phyloP scores from a whole-genome alignment of 768 basidiomycete genomes.

The Boletus edulis region DNA sequence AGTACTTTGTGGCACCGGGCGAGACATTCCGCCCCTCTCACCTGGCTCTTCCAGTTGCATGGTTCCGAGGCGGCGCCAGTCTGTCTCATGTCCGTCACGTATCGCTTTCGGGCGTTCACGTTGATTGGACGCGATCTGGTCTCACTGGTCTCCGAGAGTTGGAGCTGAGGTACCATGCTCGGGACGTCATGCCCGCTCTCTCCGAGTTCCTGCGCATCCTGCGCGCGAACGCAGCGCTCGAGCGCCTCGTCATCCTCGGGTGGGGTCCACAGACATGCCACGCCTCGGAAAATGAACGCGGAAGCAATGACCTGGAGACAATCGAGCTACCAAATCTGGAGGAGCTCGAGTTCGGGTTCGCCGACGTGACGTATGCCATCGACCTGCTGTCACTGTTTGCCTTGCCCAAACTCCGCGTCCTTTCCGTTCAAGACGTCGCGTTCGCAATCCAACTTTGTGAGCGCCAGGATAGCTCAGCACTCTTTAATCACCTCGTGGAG shows the following conservation, averaged over 20 bases:
- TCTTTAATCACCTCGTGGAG: slow-evolving; percentile 36
- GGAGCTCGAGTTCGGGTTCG: slow-evolving; percentile 42
- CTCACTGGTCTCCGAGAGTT: slow-evolving; percentile 44
- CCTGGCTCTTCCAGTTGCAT: slow-evolving; percentile 38
- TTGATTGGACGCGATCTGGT: slow-evolving; percentile 47
- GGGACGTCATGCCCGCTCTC: slow-evolving; percentile 53
- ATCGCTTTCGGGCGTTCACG: slow-evolving; percentile 54
- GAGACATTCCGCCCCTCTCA: slow-evolving; percentile 43
- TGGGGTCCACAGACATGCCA: slow-evolving; percentile 45
- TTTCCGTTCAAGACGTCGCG: slow-evolving; percentile 49
- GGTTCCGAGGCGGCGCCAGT: slow-evolving; percentile 38
- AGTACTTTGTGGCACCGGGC: slow-evolving; percentile 47
- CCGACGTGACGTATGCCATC: slow-evolving; percentile 39
- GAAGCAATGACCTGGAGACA: neutral
- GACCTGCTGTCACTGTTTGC: slow-evolving; percentile 38
- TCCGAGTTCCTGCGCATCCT: slow-evolving; percentile 45
- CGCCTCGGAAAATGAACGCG: neutral
- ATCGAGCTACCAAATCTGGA: slow-evolving; percentile 33
- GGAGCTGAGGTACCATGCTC: slow-evolving; percentile 55
- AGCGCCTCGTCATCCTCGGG: slow-evolving; percentile 47
- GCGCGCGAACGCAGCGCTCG: slow-evolving; percentile 36
- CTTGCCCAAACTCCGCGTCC: slow-evolving; percentile 35
- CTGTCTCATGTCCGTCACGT: slow-evolving; percentile 39
- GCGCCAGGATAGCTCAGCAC: slow-evolving; percentile 33
- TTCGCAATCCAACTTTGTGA: slow-evolving; percentile 34